Evolutionary conservation across 176 grass and related monocot species (phyloP), one percentile per base, ranked within the genome.

Genomic region (Avena insularis): DNA sequence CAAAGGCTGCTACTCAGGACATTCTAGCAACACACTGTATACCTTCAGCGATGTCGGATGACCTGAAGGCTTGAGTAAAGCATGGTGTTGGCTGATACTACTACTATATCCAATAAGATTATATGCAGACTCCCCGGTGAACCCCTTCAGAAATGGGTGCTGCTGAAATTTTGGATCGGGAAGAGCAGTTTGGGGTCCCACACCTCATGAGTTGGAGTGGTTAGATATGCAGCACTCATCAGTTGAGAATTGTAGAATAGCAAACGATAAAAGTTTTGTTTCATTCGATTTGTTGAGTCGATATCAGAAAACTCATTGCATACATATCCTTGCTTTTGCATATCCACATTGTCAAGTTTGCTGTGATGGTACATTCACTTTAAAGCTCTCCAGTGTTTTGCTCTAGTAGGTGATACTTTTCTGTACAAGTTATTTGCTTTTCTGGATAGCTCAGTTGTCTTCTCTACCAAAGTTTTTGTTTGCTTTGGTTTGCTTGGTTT

Each of bases 11-110:
- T 40, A 98, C 96, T 71, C 58, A 80, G 38, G 94, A 96, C 76
- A 96, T 98, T 89, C 88, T 98, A 50, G 80, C 90, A 8, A 98
- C 90, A 83, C 96, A 98, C 46, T 98, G 96, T 84, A 98, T 98
- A 94, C 92, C 96, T 85, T 96, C 94, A 1, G 89, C 96, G 21
- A 88, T 94, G 71, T 98, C 96, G 20, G 90, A 96, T 71, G 96
- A 98, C 85, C 80, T 98, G 79, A 98, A 90, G 83, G 84, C 89
- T 73, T 98, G 85, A 93, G 62, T 29, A 35, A 82, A 65, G 82
- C 14, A 36, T 16, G 64, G 21, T 65, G 55, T 33, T 64, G 20
- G 21, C 19, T 60, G 38, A 50, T 69, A 10, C 53, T 31, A 54
- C 45, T 12, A 35, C 29, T 36, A 36, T 27, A 38, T 76, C 62